Base-by-base conservation (phyloP, 169 alveolate genomes). In the Eimeria praecox region DNA sequence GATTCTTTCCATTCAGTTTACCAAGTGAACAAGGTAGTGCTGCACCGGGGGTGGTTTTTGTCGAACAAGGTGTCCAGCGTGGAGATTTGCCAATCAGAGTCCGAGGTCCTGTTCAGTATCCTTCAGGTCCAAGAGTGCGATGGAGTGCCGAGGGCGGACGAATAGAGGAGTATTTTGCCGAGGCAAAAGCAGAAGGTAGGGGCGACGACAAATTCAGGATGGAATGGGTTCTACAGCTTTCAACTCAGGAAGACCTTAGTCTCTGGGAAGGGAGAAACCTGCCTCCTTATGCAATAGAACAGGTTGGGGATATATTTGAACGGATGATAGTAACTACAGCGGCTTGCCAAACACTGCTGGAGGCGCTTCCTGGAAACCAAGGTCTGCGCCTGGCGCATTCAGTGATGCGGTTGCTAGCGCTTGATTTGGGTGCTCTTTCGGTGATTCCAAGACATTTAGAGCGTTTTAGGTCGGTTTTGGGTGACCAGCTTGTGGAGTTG, bases 331-430 rank as follows among this genome's bases (percentile, higher is more conserved):
- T 8, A 40, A 24, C 27, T 75, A 38, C 33, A 38, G 22, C 33
- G 30, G 27, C 54, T 3, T 75, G 85, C 35, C 49, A 27, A 33
- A 20, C 30, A 20, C 54, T 38, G 85, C 85, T 12, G 40, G 56
- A 35, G 33, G 40, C 22, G 85, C 52, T 38, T 0, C 16, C 35
- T 30, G 56, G 30, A 35, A 40, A 35, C n/a, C 54, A 38, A 38
- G 33, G 54, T 42, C 85, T 75, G 85, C 85, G 30, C 33, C 56
- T 75, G 85, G 30, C 85, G 54, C 54, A 75, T 40, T 42, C 54
- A 38, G 56, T 75, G 56, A 75, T 75, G 85, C 56, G 54, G 22
- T 42, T 75, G 54, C 49, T 75, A 38, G 85, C 85, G 54, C 85
- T 75, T 10, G 54, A 38, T 16, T 75, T 75, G 56, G 85, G 85